phyloP scores from a whole-genome alignment of 2,329 filamentous ascomycete species.

The Fusarium devonianum region DNA sequence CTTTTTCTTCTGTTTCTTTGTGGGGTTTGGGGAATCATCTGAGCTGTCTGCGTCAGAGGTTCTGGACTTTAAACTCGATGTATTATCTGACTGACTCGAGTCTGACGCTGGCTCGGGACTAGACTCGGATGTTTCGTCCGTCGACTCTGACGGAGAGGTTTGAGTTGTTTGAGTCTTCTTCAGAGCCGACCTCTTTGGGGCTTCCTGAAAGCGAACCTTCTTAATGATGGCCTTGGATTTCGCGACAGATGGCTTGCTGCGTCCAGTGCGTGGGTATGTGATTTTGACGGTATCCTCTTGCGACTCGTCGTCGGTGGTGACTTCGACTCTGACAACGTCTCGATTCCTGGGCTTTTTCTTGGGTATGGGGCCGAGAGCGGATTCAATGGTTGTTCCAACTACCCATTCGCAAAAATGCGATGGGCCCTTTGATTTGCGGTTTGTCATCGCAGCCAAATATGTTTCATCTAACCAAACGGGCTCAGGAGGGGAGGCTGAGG shows the following conservation, averaged over 20 bases:
- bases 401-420: conserved; percentile 52
- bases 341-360: conserved; percentile 38
- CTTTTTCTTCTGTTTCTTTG: conserved; percentile 31
- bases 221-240: conserved; percentile 42
- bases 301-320: conserved; percentile 61
- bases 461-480: conserved; percentile 9
- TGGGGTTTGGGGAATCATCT: conserved; percentile 14
- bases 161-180: conserved; percentile 36
- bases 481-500: background rate
- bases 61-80: conserved; percentile 21
- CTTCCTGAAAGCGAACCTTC: conserved; percentile 54
- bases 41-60: conserved; percentile 31
- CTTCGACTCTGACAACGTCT: conserved; percentile 50
- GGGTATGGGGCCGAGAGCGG: conserved; percentile 40
- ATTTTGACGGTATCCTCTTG: conserved; percentile 57
- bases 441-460: conserved; percentile 19
- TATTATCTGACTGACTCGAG: conserved; percentile 34
- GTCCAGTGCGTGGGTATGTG: conserved; percentile 55
- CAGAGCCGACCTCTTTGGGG: conserved; percentile 37
- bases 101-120: conserved; percentile 30
- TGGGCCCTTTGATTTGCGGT: conserved; percentile 29
- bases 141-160: conserved; percentile 25
- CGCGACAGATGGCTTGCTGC: background rate
- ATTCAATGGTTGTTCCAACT: conserved; percentile 48
- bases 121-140: conserved; percentile 35